Evolutionary conservation across 2,329 filamentous ascomycete genomes (phyloP).

Genomic region (Trichoderma atrobrunneum): DNA sequence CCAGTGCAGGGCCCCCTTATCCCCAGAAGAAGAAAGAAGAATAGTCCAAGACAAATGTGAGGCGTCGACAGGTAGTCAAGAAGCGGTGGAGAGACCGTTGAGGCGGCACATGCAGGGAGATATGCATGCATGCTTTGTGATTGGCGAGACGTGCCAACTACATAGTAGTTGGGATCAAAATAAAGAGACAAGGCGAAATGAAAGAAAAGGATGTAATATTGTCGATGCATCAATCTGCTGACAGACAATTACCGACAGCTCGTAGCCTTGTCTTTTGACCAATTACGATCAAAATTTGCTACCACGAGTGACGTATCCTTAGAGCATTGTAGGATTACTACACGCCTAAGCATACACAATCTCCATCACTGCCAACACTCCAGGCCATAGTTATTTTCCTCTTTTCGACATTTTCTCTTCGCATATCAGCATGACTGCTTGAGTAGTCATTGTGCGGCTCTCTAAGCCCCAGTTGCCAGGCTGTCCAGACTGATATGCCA

Average conservation of each 20-base stretch:
- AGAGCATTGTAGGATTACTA: not conserved
- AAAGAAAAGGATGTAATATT: not conserved
- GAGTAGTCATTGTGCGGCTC: not conserved
- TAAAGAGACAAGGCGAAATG: not conserved
- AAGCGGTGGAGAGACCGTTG: not conserved
- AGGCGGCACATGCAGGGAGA: not conserved
- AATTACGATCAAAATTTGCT: not conserved
- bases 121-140: not conserved
- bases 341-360: not conserved
- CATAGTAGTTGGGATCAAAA: not conserved
- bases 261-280: not conserved
- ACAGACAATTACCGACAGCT: not conserved
- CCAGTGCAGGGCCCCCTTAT: not conserved
- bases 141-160: not conserved
- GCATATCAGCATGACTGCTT: not conserved
- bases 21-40: not conserved
- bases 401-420: not conserved
- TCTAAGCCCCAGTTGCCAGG: not conserved
- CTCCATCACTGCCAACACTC: not conserved
- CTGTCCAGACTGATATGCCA: not conserved
- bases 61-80: not conserved
- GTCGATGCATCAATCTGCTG: not conserved
- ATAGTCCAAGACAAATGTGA: not conserved
- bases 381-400: not conserved
- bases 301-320: not conserved